Evolutionary conservation across 139 green algal species (phyloP).

Genomic region (Edaphochlamys debaryana): DNA sequence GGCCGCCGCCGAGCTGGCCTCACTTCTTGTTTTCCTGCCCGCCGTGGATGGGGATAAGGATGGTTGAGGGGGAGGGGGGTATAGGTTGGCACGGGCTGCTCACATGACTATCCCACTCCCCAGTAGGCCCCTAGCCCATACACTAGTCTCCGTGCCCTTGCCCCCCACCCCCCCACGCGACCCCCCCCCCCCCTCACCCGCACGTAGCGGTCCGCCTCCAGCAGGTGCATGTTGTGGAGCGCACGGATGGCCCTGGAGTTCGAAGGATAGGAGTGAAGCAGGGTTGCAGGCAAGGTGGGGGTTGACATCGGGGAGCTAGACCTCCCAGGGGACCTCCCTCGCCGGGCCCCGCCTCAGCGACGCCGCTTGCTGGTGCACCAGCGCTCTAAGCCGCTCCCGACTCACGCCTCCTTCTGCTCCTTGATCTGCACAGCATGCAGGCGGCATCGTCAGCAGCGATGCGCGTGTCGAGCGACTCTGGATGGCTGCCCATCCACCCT

Average conservation of each 20-base stretch:
- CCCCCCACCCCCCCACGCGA: no score
- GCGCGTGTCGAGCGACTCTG: no score
- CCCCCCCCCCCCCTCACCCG: no score
- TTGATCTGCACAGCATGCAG: constrained; percentile 47
- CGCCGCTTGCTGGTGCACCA: no score
- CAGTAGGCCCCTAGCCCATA: no score
- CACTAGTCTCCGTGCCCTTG: no score
- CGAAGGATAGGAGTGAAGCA: neutral
- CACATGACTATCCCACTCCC: no score
- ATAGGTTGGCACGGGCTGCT: neutral
- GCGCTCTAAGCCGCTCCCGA: no score
- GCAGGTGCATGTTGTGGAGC: constrained; percentile 64
- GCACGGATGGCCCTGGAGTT: constrained; percentile 58
- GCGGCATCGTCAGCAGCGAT: neutral
- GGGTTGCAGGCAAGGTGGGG: neutral
- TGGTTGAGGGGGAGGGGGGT: neutral
- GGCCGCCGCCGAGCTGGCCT: no score
- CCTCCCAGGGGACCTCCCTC: neutral
- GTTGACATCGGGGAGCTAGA: no score
- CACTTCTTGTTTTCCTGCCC: neutral
- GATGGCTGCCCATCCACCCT: no score
- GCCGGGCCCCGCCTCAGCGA: no score
- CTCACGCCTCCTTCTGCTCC: constrained; percentile 66
- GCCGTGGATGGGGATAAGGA: neutral
- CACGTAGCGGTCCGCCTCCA: constrained; percentile 63